Percentiles rank a stretch among this genome's conserved stretches.
Evolutionary conservation across 129 eudicot species (phyloP).

Genomic region (Arctium minus): DNA sequence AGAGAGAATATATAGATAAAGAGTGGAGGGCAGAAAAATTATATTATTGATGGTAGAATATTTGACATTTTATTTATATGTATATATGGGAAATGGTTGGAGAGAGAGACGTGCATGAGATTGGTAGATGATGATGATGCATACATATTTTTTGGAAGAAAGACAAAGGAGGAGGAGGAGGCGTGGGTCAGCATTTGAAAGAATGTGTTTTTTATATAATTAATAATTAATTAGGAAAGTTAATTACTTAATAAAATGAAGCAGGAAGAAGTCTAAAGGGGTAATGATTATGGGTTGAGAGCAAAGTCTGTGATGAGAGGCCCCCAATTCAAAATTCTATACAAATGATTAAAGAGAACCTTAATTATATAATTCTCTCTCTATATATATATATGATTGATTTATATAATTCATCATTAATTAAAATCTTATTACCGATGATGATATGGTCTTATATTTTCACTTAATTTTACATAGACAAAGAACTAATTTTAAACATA

Average conservation of each 20-base stretch:
- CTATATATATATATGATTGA: neutral
- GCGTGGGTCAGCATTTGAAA: neutral
- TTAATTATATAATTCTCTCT: too few species aligned
- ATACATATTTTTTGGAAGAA: neutral
- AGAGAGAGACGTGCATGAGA: conserved; percentile 62
- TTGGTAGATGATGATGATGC: conserved; percentile 5
- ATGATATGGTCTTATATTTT: too few species aligned
- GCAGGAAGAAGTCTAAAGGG: conserved; percentile 30
- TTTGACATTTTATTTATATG: conserved; percentile 10
- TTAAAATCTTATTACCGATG: neutral
- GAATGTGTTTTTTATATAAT: neutral
- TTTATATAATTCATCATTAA: neutral
- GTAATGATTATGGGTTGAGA: conserved; percentile 50
- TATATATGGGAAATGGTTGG: neutral
- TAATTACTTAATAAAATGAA: neutral
- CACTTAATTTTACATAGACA: too few species aligned
- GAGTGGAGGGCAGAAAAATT: neutral
- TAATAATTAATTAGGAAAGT: neutral
- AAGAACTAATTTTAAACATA: too few species aligned
- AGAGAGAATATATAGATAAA: neutral
- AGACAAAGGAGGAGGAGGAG: neutral
- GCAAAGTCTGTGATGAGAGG: conserved; percentile 46
- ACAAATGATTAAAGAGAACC: conserved; percentile 41
- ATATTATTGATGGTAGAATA: neutral
- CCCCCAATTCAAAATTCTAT: conserved; percentile 15